Conservation (phyloP, 2,329 filamentous ascomycete species). For the Colletotrichum agaves region DNA sequence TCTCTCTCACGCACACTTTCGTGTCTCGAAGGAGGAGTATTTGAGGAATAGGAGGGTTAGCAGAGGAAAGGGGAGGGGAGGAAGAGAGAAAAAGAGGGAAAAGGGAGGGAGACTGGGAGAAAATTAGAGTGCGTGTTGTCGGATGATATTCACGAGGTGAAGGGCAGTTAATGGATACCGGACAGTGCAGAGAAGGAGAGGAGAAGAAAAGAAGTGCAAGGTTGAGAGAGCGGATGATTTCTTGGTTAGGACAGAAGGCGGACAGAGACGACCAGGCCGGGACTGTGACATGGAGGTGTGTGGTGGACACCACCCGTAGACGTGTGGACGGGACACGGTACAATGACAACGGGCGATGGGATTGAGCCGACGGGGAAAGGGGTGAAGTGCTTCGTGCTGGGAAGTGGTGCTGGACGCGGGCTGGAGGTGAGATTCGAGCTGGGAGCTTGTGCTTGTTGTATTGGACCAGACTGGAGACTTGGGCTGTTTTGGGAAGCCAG, state of each 20-base stretch:
- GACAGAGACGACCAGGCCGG: slow-evolving; percentile 20
- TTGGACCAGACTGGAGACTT: slow-evolving; percentile 21
- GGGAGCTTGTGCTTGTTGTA: slow-evolving; percentile 17
- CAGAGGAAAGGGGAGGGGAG: slow-evolving; percentile 39
- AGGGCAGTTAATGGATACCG: slow-evolving; percentile 33
- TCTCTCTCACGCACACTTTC: slow-evolving; percentile 4
- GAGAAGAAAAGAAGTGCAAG: slow-evolving; percentile 39
- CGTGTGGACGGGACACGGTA: slow-evolving; percentile 11
- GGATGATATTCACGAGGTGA: slow-evolving; percentile 37
- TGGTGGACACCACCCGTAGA: neutral
- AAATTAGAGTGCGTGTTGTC: slow-evolving; percentile 39
- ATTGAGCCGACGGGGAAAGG: slow-evolving; percentile 13
- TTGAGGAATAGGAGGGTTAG: slow-evolving; percentile 34
- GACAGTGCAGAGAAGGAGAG: slow-evolving; percentile 15
- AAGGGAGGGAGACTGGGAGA: slow-evolving; percentile 23
- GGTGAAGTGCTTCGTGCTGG: neutral
- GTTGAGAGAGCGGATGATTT: slow-evolving; percentile 33
- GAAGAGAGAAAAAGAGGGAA: slow-evolving; percentile 25
- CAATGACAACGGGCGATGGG: slow-evolving; percentile 1
- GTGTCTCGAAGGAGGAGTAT: slow-evolving; percentile 10
- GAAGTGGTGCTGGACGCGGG: too few relatives aligned
- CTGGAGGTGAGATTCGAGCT: neutral
- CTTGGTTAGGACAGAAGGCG: slow-evolving; percentile 12
- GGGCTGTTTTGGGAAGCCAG: neutral
- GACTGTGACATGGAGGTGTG: slow-evolving; percentile 24